Evolutionary conservation across 495 filamentous ascomycete genomes (phyloP), one percentile per base, ranked within the genome.

Genomic region (Tirmania nivea): DNA sequence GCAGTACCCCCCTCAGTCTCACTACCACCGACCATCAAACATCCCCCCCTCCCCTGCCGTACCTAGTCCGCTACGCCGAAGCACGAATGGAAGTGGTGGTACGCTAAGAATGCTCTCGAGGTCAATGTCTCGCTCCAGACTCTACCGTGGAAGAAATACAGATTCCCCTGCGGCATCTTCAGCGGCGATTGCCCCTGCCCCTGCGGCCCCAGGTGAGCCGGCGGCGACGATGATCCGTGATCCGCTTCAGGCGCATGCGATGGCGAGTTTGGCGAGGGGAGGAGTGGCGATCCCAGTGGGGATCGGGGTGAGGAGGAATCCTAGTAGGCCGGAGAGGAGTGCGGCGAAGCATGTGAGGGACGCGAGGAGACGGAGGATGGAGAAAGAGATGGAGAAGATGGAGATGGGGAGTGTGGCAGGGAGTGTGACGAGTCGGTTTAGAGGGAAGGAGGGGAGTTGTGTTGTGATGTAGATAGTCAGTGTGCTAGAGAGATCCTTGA

Each of bases 21-120:
- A 64, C 61, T n/a, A 63, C 60, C 10, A 59, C 59, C 9, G 64
- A 56, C 9, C 57, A 54, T 14, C 63, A 65, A 35, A 55, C 56
- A 4, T 50, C 58, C 53, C 34, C 54, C 8, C 25, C 7, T 7
- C 25, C 25, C 25, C 47, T 42, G 19, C 50, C 49, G 14, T 48
- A 54, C 35, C 35, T 35, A n/a, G 42, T 54, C 12, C 54, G 54
- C 45, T 52, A 48, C 10, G 49, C 52, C 3, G 39, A 19, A 56
- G 45, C 59, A 21, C 54, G 56, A 47, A 63, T 60, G 10, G 47
- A 53, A 0, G 35, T 52, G 8, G 34, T 14, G 14, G 36, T 17
- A 9, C 52, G 58, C 34, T 47, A 37, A 16, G 49, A 42, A 36
- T 58, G 59, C 10, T 34, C 35, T 51, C 48, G 35, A 34, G 50